A percentile compares a stretch with the other conserved stretches of the same genome.
phyloP scores from a whole-genome alignment of 2,329 filamentous ascomycete species.

The Ophiocordyceps camponoti-floridani region DNA sequence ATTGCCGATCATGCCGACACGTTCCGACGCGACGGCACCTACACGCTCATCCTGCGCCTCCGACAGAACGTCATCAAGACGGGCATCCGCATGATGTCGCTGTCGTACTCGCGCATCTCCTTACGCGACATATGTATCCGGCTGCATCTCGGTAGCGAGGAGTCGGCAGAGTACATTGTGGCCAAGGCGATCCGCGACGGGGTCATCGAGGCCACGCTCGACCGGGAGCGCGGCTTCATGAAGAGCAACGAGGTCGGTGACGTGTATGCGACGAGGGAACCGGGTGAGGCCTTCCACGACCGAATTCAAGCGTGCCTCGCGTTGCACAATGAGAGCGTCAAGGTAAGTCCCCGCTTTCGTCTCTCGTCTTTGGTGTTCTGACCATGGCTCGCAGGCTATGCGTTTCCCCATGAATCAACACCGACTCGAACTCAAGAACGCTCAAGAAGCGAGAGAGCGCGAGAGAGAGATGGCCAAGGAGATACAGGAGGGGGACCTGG shows the following conservation, averaged over 20 bases:
- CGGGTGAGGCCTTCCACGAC: slow-evolving; percentile 93
- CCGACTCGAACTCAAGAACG: slow-evolving; percentile 89
- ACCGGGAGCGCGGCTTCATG: slow-evolving; percentile 93
- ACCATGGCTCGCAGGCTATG: slow-evolving; percentile 57
- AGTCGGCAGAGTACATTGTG: slow-evolving; percentile 97
- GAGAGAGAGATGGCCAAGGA: slow-evolving; percentile 97
- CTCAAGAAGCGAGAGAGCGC: slow-evolving; percentile 90
- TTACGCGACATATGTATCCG: slow-evolving; percentile 94
- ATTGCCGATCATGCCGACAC: slow-evolving; percentile 66
- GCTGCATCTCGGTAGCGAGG: slow-evolving; percentile 81
- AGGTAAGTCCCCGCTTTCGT: slow-evolving; percentile 36
- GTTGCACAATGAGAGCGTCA: slow-evolving; percentile 94
- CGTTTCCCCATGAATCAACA: slow-evolving; percentile 99
- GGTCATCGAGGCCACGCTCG: slow-evolving; percentile 86
- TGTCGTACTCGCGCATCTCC: slow-evolving; percentile 94
- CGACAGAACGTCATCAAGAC: slow-evolving; percentile 99
- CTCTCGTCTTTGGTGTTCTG: not conserved
- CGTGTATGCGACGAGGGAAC: slow-evolving; percentile 89
- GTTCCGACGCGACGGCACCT: slow-evolving; percentile 87
- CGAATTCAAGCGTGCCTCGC: slow-evolving; percentile 82
- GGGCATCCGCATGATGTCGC: slow-evolving; percentile 95
- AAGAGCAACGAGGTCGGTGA: slow-evolving; percentile 95
- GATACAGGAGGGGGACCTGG: slow-evolving; percentile 92
- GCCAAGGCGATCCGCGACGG: slow-evolving; percentile 96
- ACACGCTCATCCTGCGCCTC: slow-evolving; percentile 84